Evolutionary conservation across 2,329 filamentous ascomycete species (phyloP), one percentile per base, ranked within the genome.

Genomic region (Aspergillus spinulosporus): DNA sequence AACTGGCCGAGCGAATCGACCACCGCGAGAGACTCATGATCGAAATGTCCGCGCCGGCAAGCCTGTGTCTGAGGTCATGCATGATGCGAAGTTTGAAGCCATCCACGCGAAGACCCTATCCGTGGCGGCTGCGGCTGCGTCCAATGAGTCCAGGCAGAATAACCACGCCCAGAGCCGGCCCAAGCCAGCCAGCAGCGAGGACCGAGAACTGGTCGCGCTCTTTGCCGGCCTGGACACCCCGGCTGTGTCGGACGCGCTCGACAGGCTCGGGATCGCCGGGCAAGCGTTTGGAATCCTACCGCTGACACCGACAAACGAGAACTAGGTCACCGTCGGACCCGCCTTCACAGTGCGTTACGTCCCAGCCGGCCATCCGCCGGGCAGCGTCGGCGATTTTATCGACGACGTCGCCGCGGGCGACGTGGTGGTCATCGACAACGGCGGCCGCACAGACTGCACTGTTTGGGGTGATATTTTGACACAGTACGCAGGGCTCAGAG

Each of bases 381-480:
- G 63, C 14, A 69, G 67, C 34, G 68, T 71, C 3, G 68, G 67
- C 3, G 65, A 71, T 46, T 71, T 69, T 54, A 69, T 72, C 32
- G 69, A 72, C 46, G 67, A 72, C 8, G 67, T 71, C 11, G 67
- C 67, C 4, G 31, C 49, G 7, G 64, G 68, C 0, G 69, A 73
- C 50, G 46, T 72, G 0, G 62, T 73, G 0, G 68, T 73, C 1
- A 72, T 72, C 32, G 69, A 72, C 46, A 73, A 73, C 8, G 61
- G 64, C 3, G 68, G 69, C 11, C 69, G 71, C 34, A 72, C 62
- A 0, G 68, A 72, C 32, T 73, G 71, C 12, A 73, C 71, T 1
- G 67, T 72, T 3, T 72, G 70, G 71, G 70, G 70, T 1, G 70
- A 73, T 52, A 72, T 72, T 1, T 71, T 72, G 68, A 73, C 71